These are phyloP conservation scores for Arachnomyces sp. DNA, from an alignment of 2,329 filamentous ascomycete species.

Conservation along the genomic window DNA sequence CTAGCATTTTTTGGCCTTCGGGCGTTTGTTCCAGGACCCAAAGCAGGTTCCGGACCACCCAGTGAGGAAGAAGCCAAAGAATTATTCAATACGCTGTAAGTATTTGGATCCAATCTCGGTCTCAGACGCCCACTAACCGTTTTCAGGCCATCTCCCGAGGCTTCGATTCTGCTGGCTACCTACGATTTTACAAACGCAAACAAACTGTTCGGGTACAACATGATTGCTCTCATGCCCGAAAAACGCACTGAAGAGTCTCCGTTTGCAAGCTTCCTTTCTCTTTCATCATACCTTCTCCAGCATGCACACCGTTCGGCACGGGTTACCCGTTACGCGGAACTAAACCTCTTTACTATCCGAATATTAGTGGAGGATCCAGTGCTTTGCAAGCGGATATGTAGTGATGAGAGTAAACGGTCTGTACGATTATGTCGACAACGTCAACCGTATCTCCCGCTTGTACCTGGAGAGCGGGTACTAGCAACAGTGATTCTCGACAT, in stretches of 20 bases:
- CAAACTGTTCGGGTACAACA: constrained; percentile 83
- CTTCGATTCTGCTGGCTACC: constrained; percentile 70
- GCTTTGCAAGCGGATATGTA: constrained; percentile 76
- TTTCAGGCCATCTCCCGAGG: constrained; percentile 65
- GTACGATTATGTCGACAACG: constrained; percentile 85
- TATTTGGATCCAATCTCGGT: constrained; percentile 14
- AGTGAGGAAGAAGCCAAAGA: constrained; percentile 74
- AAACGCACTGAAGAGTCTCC: constrained; percentile 60
- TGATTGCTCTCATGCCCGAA: constrained; percentile 58
- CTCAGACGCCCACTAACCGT: constrained; percentile 15
- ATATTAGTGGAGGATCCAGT: constrained; percentile 78
- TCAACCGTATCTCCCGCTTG: constrained; percentile 71
- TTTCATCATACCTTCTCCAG: constrained; percentile 86
- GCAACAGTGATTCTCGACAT: constrained; percentile 73
- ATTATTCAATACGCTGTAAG: constrained; percentile 70
- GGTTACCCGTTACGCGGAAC: constrained; percentile 71
- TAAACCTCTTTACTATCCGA: constrained; percentile 76
- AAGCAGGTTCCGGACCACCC: constrained; percentile 50
- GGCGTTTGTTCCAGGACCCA: constrained; percentile 60
- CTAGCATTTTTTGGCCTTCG: constrained; percentile 79
- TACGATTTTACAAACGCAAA: constrained; percentile 95
- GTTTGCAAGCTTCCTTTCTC: constrained; percentile 72
- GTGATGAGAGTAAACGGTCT: constrained; percentile 61
- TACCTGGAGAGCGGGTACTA: constrained; percentile 63
- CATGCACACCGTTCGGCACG: constrained; percentile 80